phyloP scores from a whole-genome alignment of 148 eudicot genomes.

The Cornus suecica region DNA sequence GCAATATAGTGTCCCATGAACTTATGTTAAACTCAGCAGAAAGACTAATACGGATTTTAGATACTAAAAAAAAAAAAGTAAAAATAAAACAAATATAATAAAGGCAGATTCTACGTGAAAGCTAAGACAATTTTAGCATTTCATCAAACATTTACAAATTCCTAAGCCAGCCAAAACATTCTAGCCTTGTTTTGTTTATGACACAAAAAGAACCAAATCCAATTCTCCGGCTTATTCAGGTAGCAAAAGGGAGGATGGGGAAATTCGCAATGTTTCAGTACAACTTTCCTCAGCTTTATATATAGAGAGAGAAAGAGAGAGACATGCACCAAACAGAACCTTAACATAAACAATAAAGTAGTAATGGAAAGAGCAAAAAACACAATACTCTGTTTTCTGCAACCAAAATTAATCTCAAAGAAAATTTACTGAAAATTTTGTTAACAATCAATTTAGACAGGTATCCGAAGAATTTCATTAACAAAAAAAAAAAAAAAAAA shows the following conservation, averaged over 20 bases:
- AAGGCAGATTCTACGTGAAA: background rate
- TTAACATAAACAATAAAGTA: background rate
- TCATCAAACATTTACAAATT: background rate
- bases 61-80: too few species aligned
- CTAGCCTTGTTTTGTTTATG: background rate
- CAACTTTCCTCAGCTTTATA: background rate
- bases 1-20: background rate
- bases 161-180: background rate
- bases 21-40: background rate
- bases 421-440: too few species aligned
- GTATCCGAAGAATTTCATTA: too few species aligned
- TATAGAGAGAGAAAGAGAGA: too few species aligned
- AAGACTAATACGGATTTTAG: background rate
- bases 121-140: background rate
- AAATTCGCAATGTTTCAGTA: background rate
- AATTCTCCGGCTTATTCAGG: background rate
- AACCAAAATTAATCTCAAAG: background rate
- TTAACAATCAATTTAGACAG: too few species aligned
- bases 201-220: background rate
- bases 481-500: background rate
- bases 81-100: background rate
- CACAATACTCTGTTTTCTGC: background rate
- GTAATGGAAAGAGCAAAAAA: background rate
- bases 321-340: background rate
- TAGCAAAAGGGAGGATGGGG: background rate